Evolutionary conservation across 148 eudicot species (phyloP).

Genomic region (Rheum nobile): DNA sequence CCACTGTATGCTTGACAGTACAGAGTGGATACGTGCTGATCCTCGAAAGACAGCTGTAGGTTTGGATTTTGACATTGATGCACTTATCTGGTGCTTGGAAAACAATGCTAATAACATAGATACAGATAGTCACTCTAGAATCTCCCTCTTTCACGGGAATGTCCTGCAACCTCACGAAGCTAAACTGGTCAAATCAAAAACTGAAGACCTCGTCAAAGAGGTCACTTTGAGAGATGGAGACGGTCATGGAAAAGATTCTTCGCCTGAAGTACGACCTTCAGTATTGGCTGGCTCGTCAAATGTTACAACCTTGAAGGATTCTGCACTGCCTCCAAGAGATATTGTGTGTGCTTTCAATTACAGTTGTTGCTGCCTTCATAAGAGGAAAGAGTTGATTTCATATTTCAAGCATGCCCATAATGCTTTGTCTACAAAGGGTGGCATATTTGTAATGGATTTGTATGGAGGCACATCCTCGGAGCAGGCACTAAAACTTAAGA

Average conservation of each 20-base stretch:
- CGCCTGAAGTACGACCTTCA: slow-evolving; percentile 14
- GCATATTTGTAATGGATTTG: slow-evolving; percentile 93
- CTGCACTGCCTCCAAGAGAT: slow-evolving; percentile 52
- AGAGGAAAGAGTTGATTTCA: slow-evolving; percentile 58
- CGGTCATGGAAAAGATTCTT: slow-evolving; percentile 11
- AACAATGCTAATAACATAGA: slow-evolving; percentile 64
- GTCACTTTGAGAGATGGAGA: slow-evolving; percentile 13
- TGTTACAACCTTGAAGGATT: slow-evolving; percentile 24
- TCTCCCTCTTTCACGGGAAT: slow-evolving; percentile 83
- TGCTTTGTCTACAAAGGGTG: slow-evolving; percentile 60
- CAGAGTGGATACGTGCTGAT: slow-evolving; percentile 84
- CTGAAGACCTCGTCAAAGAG: slow-evolving; percentile 31
- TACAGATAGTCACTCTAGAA: slow-evolving; percentile 52
- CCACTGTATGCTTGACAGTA: slow-evolving; percentile 35
- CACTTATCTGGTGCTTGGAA: slow-evolving; percentile 84
- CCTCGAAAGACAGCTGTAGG: slow-evolving; percentile 85
- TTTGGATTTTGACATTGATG: slow-evolving; percentile 81
- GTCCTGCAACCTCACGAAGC: slow-evolving; percentile 72
- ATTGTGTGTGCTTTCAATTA: slow-evolving; percentile 94
- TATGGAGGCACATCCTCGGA: slow-evolving; percentile 96
- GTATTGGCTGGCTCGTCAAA: slow-evolving; percentile 11
- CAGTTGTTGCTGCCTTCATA: slow-evolving; percentile 96
- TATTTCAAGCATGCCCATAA: slow-evolving; percentile 70
- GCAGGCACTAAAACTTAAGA: slow-evolving; percentile 60
- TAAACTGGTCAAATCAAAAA: slow-evolving; percentile 36